phyloP scores from a whole-genome alignment of 257 asterid genomes.

The Solanum raphanifolium region DNA sequence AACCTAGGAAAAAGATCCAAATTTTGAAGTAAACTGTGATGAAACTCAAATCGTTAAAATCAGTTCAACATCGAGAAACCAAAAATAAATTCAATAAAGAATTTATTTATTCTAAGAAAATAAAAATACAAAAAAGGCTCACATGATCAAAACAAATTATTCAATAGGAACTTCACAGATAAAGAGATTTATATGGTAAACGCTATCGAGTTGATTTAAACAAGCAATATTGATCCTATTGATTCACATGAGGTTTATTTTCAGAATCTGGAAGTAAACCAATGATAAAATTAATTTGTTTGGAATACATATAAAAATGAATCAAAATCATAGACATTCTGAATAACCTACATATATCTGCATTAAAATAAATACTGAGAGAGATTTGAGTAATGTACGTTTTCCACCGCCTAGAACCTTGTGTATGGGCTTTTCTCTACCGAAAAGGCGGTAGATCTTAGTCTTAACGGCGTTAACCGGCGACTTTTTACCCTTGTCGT shows the following conservation, averaged over 20 bases:
- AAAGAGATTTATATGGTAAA: neutral
- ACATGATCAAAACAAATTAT: neutral
- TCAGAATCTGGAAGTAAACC: neutral
- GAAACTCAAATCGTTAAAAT: neutral
- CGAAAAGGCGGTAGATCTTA: slow-evolving; percentile 8
- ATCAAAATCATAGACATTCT: neutral
- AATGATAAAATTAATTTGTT: neutral
- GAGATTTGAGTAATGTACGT: neutral
- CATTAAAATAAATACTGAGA: neutral
- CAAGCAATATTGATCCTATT: neutral
- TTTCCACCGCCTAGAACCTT: slow-evolving; percentile 15
- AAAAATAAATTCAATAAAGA: neutral
- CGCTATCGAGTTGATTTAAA: neutral
- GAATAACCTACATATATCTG: neutral
- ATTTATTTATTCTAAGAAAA: neutral
- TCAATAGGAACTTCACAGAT: neutral
- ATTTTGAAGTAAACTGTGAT: neutral
- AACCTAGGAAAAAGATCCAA: neutral
- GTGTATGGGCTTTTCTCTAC: slow-evolving; percentile 6
- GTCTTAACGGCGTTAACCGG: slow-evolving; percentile 1
- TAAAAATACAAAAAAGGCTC: neutral
- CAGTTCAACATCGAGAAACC: neutral
- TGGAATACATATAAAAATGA: neutral
- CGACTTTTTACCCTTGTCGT: slow-evolving; percentile 24
- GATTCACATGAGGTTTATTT: neutral